Evolutionary conservation across 140 eudicot genomes (phyloP).

Genomic region (Erigeron philadelphicus): DNA sequence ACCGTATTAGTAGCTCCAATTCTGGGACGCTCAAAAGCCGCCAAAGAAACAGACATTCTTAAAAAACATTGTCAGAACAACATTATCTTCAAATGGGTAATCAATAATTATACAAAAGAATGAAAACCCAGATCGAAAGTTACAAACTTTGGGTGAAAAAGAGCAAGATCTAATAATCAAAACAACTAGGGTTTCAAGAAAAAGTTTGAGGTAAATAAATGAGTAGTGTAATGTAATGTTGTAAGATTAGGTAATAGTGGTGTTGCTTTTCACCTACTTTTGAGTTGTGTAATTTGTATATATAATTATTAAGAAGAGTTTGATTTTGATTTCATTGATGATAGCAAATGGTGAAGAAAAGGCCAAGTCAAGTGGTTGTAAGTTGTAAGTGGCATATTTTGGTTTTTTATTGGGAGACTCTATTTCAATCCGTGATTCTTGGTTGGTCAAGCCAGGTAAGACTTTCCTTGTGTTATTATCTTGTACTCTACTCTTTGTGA

Average conservation of each 20-base stretch:
- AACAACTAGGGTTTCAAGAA: conserved; percentile 23
- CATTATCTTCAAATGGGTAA: conserved; percentile 5
- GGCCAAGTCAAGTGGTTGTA: conserved; percentile 27
- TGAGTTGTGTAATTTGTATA: conserved; percentile 25
- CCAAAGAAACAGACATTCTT: conserved; percentile 51
- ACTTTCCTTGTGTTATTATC: not conserved
- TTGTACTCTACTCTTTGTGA: not conserved
- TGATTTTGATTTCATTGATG: not conserved
- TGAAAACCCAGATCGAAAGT: conserved; percentile 14
- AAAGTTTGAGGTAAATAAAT: conserved; percentile 1
- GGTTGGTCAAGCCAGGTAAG: conserved; percentile 18
- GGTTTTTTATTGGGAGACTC: conserved; percentile 34
- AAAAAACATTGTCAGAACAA: conserved; percentile 11
- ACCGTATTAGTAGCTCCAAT: conserved; percentile 53
- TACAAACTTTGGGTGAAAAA: not conserved
- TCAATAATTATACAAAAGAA: not conserved
- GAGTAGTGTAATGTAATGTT: not conserved
- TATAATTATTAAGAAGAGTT: not conserved
- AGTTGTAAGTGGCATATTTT: conserved; percentile 1
- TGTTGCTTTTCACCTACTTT: conserved; percentile 48
- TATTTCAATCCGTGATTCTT: conserved; percentile 32
- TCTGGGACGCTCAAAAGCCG: conserved; percentile 48
- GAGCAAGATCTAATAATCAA: conserved; percentile 18
- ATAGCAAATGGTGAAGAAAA: conserved; percentile 3
- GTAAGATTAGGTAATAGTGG: conserved; percentile 41